Evolutionary conservation across 106 monocot genomes (phyloP).

Genomic region (Platanthera zijinensis): DNA sequence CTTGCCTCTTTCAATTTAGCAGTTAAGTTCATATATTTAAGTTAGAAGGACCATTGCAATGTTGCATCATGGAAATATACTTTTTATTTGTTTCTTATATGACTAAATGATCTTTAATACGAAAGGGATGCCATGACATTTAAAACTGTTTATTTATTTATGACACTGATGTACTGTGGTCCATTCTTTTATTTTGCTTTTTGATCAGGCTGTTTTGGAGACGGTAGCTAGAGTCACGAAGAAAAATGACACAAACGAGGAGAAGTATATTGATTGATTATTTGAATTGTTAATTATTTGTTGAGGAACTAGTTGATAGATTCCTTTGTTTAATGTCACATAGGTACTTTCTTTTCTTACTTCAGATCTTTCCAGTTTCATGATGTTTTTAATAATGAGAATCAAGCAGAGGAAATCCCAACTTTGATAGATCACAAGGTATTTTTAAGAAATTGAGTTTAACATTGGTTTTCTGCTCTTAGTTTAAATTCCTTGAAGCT

Average conservation of each 20-base stretch:
- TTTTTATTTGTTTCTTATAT: background rate
- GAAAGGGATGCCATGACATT: background rate
- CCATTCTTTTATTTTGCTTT: constrained; percentile 3
- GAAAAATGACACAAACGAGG: constrained; percentile 98
- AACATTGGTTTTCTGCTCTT: background rate
- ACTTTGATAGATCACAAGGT: constrained; percentile 94
- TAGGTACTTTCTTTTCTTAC: constrained; percentile 1
- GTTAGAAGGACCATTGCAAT: background rate
- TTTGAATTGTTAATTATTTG: constrained; percentile 1
- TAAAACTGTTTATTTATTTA: background rate
- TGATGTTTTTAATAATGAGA: constrained; percentile 88
- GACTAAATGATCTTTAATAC: too few relatives aligned
- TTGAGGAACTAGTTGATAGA: background rate
- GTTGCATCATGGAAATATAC: background rate
- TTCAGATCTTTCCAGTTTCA: constrained; percentile 86
- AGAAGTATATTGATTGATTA: constrained; percentile 51
- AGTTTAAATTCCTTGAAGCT: background rate
- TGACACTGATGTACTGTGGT: background rate
- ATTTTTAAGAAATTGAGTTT: background rate
- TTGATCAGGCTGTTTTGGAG: constrained; percentile 80
- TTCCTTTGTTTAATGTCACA: background rate
- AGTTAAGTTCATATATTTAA: background rate
- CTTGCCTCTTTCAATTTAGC: background rate
- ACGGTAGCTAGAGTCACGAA: constrained; percentile 96
- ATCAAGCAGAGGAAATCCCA: constrained; percentile 75